A percentile compares a stretch with the other conserved stretches of the same genome.
Evolutionary conservation across 1,284 basidiomycete species (phyloP).

Genomic region (Psilocybe mexicana): DNA sequence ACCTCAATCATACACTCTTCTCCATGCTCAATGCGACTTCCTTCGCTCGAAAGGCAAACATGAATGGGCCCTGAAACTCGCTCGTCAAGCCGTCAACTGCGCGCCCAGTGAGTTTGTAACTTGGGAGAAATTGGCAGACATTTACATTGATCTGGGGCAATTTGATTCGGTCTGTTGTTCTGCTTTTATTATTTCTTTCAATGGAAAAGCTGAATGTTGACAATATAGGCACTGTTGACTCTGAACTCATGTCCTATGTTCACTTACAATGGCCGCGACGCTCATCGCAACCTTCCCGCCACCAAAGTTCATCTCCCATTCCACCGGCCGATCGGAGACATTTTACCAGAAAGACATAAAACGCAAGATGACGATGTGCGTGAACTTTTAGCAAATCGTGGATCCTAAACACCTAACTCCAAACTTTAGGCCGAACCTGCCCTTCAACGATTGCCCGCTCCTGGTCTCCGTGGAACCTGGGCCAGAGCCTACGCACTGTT

Average conservation of each 20-base stretch:
- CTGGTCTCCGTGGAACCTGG: conserved; percentile 94
- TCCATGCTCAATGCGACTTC: conserved; percentile 95
- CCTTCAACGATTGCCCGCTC: conserved; percentile 89
- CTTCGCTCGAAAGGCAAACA: conserved; percentile 80
- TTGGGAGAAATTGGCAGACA: conserved; percentile 96
- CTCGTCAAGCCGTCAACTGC: conserved; percentile 94
- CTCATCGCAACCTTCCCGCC: conserved; percentile 86
- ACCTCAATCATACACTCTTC: conserved; percentile 90
- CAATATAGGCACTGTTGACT: conserved; percentile 74
- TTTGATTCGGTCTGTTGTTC: conserved; percentile 66
- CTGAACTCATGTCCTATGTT: conserved; percentile 99
- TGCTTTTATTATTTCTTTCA: background rate
- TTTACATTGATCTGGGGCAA: conserved; percentile 89
- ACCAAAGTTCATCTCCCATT: conserved; percentile 86
- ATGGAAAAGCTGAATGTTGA: background rate
- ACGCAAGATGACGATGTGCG: conserved; percentile 84
- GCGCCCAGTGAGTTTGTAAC: conserved; percentile 98
- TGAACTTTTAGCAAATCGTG: background rate
- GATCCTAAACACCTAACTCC: background rate
- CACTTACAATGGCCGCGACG: conserved; percentile 96
- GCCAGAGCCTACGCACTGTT: conserved; percentile 92
- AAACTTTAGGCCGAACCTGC: conserved; percentile 81
- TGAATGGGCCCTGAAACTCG: conserved; percentile 92
- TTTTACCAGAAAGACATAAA: conserved; percentile 68
- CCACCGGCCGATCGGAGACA: conserved; percentile 83